A percentile compares a stretch with the other conserved stretches of the same genome.
Conservation (phyloP, 768 basidiomycete species). For the Stropharia rugosoannulata region DNA sequence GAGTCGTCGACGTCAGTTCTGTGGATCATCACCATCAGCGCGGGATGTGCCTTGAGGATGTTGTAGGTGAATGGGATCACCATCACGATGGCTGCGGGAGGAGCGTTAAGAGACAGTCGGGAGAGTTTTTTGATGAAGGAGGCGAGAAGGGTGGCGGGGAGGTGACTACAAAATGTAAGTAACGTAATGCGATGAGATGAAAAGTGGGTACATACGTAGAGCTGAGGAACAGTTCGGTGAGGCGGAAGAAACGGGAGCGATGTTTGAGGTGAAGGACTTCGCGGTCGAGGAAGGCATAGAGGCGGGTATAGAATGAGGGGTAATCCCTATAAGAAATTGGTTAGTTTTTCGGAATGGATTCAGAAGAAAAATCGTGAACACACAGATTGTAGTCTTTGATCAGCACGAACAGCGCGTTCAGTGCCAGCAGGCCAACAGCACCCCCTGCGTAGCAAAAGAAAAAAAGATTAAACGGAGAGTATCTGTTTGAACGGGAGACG, state of each 20-base stretch:
- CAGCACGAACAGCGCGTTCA: constrained; percentile 88
- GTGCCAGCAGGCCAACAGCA: constrained; percentile 78
- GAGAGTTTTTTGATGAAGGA: constrained; percentile 93
- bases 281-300: constrained; percentile 88
- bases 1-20: constrained; percentile 41
- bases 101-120: constrained; percentile 78
- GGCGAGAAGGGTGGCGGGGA: constrained; percentile 89
- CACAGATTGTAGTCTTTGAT: constrained; percentile 94
- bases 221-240: constrained; percentile 87
- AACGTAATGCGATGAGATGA: not conserved
- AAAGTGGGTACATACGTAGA: constrained; percentile 67
- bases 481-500: constrained; percentile 17
- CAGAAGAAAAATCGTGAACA: constrained; percentile 2
- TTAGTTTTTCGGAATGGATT: not conserved
- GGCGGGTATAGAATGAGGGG: constrained; percentile 89
- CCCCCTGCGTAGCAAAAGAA: constrained; percentile 53
- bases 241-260: constrained; percentile 91
- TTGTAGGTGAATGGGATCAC: constrained; percentile 95
- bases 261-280: constrained; percentile 90
- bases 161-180: constrained; percentile 48
- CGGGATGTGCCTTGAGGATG: constrained; percentile 86
- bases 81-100: constrained; percentile 89
- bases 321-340: constrained; percentile 67
- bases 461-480: not conserved
- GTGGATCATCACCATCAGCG: constrained; percentile 93